Percentiles rank a stretch among this genome's conserved stretches.
Conservation (phyloP, 805 yeast genomes). For the Candida dendrica region DNA sequence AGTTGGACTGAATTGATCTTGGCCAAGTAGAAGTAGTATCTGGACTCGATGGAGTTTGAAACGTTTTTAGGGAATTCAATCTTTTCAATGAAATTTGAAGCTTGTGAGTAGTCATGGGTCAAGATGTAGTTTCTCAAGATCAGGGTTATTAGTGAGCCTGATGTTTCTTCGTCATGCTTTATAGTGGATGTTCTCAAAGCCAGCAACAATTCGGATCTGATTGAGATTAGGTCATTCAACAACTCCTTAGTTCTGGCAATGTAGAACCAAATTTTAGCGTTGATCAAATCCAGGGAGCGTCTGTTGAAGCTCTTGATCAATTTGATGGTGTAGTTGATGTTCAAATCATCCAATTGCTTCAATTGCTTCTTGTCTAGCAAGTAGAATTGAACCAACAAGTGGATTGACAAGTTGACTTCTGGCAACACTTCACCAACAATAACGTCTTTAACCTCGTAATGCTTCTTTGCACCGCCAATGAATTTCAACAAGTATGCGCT, state of each 20-base stretch:
- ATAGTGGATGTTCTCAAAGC: slow-evolving; percentile 84
- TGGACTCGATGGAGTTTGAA: slow-evolving; percentile 80
- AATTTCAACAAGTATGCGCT: slow-evolving; percentile 31
- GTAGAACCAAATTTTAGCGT: slow-evolving; percentile 92
- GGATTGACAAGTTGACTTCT: slow-evolving; percentile 74
- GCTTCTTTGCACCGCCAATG: slow-evolving; percentile 30
- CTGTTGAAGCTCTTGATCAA: slow-evolving; percentile 58
- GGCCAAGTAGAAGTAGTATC: slow-evolving; percentile 89
- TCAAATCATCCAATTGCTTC: slow-evolving; percentile 44
- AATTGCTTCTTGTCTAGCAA: slow-evolving; percentile 57
- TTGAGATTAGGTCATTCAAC: slow-evolving; percentile 38
- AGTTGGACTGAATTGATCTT: slow-evolving; percentile 86
- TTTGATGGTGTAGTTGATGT: slow-evolving; percentile 39
- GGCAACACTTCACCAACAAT: slow-evolving; percentile 45
- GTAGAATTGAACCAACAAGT: slow-evolving; percentile 70
- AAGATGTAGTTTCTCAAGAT: slow-evolving; percentile 74
- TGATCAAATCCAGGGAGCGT: slow-evolving; percentile 77
- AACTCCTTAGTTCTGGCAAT: slow-evolving; percentile 72
- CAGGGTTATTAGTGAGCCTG: slow-evolving; percentile 80
- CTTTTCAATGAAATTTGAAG: slow-evolving; percentile 83
- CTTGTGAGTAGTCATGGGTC: slow-evolving; percentile 77
- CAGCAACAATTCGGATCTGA: slow-evolving; percentile 63
- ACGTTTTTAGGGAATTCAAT: slow-evolving; percentile 82
- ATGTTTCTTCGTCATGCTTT: slow-evolving; percentile 88
- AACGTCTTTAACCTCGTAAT: slow-evolving; percentile 21